Evolutionary conservation across 2,329 filamentous ascomycete species (phyloP), one percentile per base, ranked within the genome.

Genomic region (Exophiala alcalophila): DNA sequence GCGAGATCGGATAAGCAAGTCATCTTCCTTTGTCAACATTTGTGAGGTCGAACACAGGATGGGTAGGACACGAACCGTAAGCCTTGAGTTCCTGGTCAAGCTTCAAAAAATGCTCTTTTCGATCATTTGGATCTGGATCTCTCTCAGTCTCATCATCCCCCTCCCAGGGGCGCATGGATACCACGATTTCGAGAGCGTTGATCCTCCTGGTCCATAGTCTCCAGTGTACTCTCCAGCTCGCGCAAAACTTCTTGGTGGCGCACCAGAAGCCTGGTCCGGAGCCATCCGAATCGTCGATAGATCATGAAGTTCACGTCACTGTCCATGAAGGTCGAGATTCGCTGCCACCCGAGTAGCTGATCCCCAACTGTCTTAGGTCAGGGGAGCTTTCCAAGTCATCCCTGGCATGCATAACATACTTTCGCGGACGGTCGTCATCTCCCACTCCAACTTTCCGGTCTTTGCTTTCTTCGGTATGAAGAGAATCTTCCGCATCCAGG

Each of bases 241-340:
- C 54, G 41, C 10, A 65, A 31, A 5, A 58, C 42, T 24, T 63
- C 58, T 46, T 59, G 58, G 26, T 60, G 57, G 12, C 59, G 56
- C 1, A 62, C 44, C 1, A 68, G 52, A 0, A 70, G 34, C 1
- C 68, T 58, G 0, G 65, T 54, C 31, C 69, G 65, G 0, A 71
- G 50, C 28, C 60, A 66, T 2, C 66, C 66, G 31, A 70, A 71
- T 1, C 66, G 56, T 4, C 67, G 59, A 45, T 65, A 71, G 2
- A 70, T 41, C 53, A 63, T 64, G 40, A 69, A 70, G 18, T 60
- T 58, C 5, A 68, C 62, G 43, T 68, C 63, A 44, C 66, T 69
- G 40, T 68, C 63, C 0, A 66, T 54, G 40, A 70, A 68, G 2
- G 60, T 56, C 3, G 66, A 33, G 3, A 48, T 11, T 16, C 30